A percentile compares a stretch with the other conserved stretches of the same genome.
Evolutionary conservation across 179 eudicot genomes (phyloP).

Genomic region (Silene vulgaris): DNA sequence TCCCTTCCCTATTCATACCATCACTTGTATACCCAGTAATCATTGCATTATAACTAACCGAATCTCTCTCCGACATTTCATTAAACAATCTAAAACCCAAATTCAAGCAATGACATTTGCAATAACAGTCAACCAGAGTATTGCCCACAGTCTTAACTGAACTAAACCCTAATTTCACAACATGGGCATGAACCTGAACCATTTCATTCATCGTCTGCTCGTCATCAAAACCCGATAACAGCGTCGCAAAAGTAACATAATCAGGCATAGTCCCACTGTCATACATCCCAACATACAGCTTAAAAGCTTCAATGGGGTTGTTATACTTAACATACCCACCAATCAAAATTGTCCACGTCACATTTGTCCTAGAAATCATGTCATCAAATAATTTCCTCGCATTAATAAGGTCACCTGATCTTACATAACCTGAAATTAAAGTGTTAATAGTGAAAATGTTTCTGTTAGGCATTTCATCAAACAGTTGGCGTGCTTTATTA

Average conservation of each 20-base stretch:
- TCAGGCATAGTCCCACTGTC: slow-evolving; percentile 50
- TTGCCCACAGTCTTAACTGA: slow-evolving; percentile 45
- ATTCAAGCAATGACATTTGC: slow-evolving; percentile 48
- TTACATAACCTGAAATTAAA: slow-evolving; percentile 55
- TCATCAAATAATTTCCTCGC: slow-evolving; percentile 61
- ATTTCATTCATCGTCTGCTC: slow-evolving; percentile 28
- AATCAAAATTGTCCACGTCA: slow-evolving; percentile 77
- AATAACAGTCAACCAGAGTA: slow-evolving; percentile 70
- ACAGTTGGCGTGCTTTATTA: slow-evolving; percentile 45
- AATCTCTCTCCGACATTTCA: slow-evolving; percentile 49
- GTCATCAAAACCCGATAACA: slow-evolving; percentile 58
- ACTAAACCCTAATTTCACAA: slow-evolving; percentile 45
- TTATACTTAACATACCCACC: slow-evolving; percentile 56
- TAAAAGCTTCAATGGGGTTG: slow-evolving; percentile 45
- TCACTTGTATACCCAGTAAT: slow-evolving; percentile 56
- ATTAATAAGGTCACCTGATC: slow-evolving; percentile 41
- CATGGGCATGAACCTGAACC: slow-evolving; percentile 60
- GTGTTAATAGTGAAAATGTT: slow-evolving; percentile 51
- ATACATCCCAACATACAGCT: slow-evolving; percentile 52
- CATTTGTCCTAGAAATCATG: slow-evolving; percentile 37
- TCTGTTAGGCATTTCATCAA: slow-evolving; percentile 63
- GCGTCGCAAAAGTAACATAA: slow-evolving; percentile 58
- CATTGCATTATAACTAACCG: slow-evolving; percentile 65
- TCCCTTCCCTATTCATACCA: slow-evolving; percentile 39
- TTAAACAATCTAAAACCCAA: slow-evolving; percentile 44